Percentiles rank a stretch among this genome's conserved stretches.
phyloP scores from a whole-genome alignment of 2,329 filamentous ascomycete genomes.

The Diplodia sapinea region DNA sequence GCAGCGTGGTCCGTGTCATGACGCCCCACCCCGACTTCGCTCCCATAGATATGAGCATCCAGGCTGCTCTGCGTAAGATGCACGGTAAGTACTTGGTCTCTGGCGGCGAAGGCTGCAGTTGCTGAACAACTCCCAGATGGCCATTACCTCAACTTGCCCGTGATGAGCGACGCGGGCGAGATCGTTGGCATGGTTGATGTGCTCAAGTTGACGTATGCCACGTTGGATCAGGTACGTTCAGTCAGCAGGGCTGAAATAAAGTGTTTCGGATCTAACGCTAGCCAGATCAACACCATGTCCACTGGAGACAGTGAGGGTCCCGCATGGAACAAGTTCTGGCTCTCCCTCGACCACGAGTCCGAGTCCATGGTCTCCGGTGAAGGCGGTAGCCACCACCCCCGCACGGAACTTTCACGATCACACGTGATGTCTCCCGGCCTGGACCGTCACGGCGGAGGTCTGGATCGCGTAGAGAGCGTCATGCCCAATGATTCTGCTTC shows the following conservation, averaged over 20 bases:
- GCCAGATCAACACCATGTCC: constrained; percentile 83
- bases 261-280: constrained; percentile 11
- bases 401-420: constrained; percentile 71
- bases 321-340: constrained; percentile 99
- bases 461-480: constrained; percentile 80
- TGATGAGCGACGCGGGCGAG: constrained; percentile 96
- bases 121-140: constrained; percentile 67
- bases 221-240: constrained; percentile 80
- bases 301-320: constrained; percentile 89
- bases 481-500: constrained; percentile 94
- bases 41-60: constrained; percentile 98
- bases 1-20: constrained; percentile 98
- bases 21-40: constrained; percentile 99
- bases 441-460: constrained; percentile 58
- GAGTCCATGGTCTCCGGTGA: constrained; percentile 97
- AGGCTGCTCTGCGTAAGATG: constrained; percentile 98
- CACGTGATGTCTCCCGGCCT: constrained; percentile 81
- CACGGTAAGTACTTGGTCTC: constrained; percentile 69
- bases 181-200: constrained; percentile 99
- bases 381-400: constrained; percentile 72
- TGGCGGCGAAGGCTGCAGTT: neutral
- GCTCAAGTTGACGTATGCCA: constrained; percentile 96
- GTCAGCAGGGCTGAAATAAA: neutral
- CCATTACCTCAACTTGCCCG: constrained; percentile 95
- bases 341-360: constrained; percentile 91